Evolutionary conservation across 106 monocot genomes (phyloP).

Genomic region (Dendrobium chrysotoxum): DNA sequence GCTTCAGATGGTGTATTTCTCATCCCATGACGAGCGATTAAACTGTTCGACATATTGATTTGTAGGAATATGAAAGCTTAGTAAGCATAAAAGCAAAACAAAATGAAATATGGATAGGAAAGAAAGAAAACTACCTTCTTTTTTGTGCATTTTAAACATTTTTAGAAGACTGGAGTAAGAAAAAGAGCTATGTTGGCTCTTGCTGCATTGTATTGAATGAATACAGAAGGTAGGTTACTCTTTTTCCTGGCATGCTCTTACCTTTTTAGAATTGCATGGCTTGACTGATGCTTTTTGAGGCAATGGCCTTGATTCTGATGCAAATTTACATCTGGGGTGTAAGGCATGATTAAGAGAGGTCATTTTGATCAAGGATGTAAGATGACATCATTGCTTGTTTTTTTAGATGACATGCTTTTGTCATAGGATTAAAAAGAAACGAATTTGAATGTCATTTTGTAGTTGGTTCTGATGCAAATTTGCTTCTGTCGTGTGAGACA

Average conservation of each 20-base stretch:
- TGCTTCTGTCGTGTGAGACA: too few relatives aligned
- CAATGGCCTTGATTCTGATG: slow-evolving; percentile 17
- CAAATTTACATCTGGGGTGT: too few relatives aligned
- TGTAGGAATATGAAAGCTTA: neutral
- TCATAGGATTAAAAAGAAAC: too few relatives aligned
- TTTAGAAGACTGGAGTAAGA: neutral
- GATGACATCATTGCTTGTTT: too few relatives aligned
- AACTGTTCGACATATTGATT: neutral
- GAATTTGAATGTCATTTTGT: too few relatives aligned
- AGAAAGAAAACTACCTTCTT: neutral
- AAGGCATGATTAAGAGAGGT: too few relatives aligned
- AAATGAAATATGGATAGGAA: neutral
- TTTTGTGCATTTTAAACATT: neutral
- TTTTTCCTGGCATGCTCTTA: neutral
- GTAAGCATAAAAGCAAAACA: neutral
- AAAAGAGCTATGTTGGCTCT: neutral
- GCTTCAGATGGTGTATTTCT: slow-evolving; percentile 37
- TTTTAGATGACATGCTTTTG: too few relatives aligned
- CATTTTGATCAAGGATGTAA: too few relatives aligned
- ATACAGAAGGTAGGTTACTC: too few relatives aligned
- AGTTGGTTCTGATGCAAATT: too few relatives aligned
- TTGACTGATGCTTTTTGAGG: neutral
- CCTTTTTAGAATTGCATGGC: neutral
- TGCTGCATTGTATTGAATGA: too few relatives aligned
- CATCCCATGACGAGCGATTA: slow-evolving; percentile 33